Base-by-base conservation (phyloP, 148 eudicot species). In the Bassia scoparia region DNA sequence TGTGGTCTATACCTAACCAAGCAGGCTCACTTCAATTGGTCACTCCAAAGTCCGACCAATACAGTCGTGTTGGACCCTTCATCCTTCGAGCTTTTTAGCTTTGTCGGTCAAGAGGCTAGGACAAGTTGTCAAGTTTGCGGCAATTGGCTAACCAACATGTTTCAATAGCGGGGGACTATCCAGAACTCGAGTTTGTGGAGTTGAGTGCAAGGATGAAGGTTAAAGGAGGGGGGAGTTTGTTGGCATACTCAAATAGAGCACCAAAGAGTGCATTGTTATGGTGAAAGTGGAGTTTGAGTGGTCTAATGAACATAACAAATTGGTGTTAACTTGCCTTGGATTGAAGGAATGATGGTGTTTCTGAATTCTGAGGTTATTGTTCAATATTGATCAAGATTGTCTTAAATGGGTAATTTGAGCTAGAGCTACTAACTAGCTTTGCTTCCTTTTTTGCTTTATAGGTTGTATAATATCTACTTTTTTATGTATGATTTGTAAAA, bases 111-210 rank as follows among this genome's bases (percentile, higher is more conserved):
- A 72, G 78, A 81, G 76, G 21, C 59, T 88, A 13, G 38, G 69
- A 18, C 46, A 7, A 7, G 16, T 13, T 29, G 72, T 58, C 37
- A 84, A 82, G 16, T 88, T 89, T 10, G 90, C 87, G 18, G 86
- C 96, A 27, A 82, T 89, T 70, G 92, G 96, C 21, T 89, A 5
- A 77, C 84, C 52, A 85, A 81, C 80, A 78, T 88, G 92, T 69
- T 86, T 68, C n/a, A 89, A 89, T 76, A 67, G 74, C 55, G 90
- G 90, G 20, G 96, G 92, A 77, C 95, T 4, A 68, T 89, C 43
- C 74, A 72, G 81, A 77, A 11, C 49, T 87, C 24, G 74, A 81
- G 65, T 87, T 78, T 46, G 64, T 41, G 35, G 82, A 73, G 46
- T 58, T 50, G 37, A 46, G 64, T 21, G 88, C 54, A 26, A 81